Base-by-base conservation (phyloP, 805 yeast species). In the Jamesozyma gamospora region DNA sequence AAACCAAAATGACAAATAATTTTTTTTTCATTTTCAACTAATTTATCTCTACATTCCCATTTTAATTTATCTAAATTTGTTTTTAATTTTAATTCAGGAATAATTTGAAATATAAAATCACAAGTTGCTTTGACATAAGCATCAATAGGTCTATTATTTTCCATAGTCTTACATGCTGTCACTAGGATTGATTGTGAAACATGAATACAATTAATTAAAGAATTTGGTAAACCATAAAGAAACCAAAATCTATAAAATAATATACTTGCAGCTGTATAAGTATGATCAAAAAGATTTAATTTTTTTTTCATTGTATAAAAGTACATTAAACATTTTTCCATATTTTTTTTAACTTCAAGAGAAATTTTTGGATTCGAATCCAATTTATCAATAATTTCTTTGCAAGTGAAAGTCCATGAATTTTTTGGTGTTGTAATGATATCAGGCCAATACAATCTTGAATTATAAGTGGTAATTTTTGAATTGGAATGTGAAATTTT, bases 81-180 rank as follows among this genome's bases (percentile, higher is more conserved):
- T 32, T 46, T 45, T 18, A 46, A 47, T 37, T 49, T 51, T 35
- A 42, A 39, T 10, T 48, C 48, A 3, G 51, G 49, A 24, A 46
- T 35, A 31, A 47, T 50, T 41, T 53, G 51, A 37, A 50, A 21
- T 32, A 54, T 36, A 47, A 51, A 52, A 25, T 58, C 58, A 32
- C 58, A 47, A 1, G 64, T 58, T 3, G 58, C 55, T 36, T 58
- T 58, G 2, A 60, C 57, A 41, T 57, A 61, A 7, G 55, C 57
- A 33, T 58, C 61, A 1, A 55, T 55, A 3, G 64, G 64, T 39
- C 65, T 53, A 44, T 60, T 60, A 35, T 61, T 61, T 42, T 61
- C 65, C 46, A 58, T 51, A 7, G 56, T 45, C 44, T 61, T 61
- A 40, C 65, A 60, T 3, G 64, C 61, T 3, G 64, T 61, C 8